Percentiles rank a stretch among this genome's conserved stretches.
Evolutionary conservation across 768 basidiomycete species (phyloP).

Genomic region (Mycena belliarum): DNA sequence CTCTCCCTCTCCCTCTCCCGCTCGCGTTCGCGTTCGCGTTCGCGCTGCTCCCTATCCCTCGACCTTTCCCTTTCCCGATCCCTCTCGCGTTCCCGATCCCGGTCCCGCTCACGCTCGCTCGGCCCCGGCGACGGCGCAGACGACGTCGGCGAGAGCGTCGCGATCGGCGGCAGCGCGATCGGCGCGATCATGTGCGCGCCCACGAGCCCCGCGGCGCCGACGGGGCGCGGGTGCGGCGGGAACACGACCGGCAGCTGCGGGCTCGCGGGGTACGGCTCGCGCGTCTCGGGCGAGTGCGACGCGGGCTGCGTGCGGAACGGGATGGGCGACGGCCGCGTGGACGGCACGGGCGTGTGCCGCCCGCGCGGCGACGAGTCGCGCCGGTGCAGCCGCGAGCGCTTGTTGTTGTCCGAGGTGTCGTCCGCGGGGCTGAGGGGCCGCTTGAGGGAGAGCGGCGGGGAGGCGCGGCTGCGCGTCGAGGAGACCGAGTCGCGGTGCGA

Average conservation of each 20-base stretch:
- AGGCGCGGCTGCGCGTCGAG: slow-evolving; percentile 62
- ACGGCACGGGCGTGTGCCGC: slow-evolving; percentile 56
- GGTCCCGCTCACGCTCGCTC: slow-evolving; percentile 30
- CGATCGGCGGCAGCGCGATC: slow-evolving; percentile 69
- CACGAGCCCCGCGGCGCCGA: slow-evolving; percentile 53
- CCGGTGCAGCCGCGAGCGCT: slow-evolving; percentile 65
- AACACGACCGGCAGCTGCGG: slow-evolving; percentile 62
- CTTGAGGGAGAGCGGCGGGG: slow-evolving; percentile 62
- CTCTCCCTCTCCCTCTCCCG: slow-evolving; percentile 28
- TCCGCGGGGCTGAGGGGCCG: slow-evolving; percentile 72
- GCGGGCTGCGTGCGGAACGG: slow-evolving; percentile 74
- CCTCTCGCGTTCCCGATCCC: slow-evolving; percentile 30
- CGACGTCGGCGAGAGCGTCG: slow-evolving; percentile 64
- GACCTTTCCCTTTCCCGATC: slow-evolving; percentile 29
- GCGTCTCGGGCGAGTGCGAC: slow-evolving; percentile 69
- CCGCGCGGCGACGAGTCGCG: slow-evolving; percentile 53
- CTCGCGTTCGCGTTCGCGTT: background rate
- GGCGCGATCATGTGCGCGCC: slow-evolving; percentile 29
- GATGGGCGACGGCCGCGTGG: slow-evolving; percentile 67
- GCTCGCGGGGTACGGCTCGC: slow-evolving; percentile 53
- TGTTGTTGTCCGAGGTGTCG: slow-evolving; percentile 53
- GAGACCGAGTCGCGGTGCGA: slow-evolving; percentile 70
- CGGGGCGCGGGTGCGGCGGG: slow-evolving; percentile 75
- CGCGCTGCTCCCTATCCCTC: background rate
- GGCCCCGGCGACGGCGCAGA: slow-evolving; percentile 53